These are phyloP conservation scores for Pittosporum tobira DNA, from an alignment of 129 eudicot genomes.

Conservation along the genomic window DNA sequence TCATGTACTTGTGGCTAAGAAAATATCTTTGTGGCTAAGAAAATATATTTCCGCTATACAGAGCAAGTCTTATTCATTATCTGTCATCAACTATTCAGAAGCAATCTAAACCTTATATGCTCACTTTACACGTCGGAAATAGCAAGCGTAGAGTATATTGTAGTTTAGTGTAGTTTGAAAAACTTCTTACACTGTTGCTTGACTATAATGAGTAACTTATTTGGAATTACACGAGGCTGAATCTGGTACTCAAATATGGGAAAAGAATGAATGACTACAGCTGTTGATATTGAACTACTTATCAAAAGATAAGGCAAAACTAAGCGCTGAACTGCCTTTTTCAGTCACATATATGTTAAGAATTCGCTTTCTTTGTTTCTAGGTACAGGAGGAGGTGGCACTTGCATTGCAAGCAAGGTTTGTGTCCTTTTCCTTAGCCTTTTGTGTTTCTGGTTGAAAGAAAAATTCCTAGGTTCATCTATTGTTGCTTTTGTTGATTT, in stretches of 20 bases:
- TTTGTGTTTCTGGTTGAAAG: background rate
- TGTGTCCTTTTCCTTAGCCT: too few relatives aligned
- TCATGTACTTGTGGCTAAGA: too few relatives aligned
- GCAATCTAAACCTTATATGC: too few relatives aligned
- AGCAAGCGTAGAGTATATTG: background rate
- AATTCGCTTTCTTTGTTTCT: slow-evolving; percentile 12
- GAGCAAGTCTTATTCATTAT: too few relatives aligned
- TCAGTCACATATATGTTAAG: background rate
- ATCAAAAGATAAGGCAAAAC: background rate
- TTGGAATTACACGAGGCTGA: slow-evolving; percentile 2
- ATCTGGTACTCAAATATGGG: background rate
- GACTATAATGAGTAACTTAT: background rate
- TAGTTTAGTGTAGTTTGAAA: background rate
- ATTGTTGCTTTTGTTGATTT: too few relatives aligned
- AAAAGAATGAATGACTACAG: background rate
- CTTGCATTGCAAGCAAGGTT: slow-evolving; percentile 49
- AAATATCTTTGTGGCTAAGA: too few relatives aligned
- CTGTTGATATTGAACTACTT: too few relatives aligned
- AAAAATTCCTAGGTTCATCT: too few relatives aligned
- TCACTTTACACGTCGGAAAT: background rate
- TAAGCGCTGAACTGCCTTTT: too few relatives aligned
- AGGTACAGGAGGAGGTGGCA: slow-evolving; percentile 72
- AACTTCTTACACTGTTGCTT: background rate
- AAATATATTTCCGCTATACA: too few relatives aligned
- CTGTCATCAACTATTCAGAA: too few relatives aligned